Evolutionary conservation across 2,329 filamentous ascomycete genomes (phyloP).

Genomic region (Paecilomyces fulvus): DNA sequence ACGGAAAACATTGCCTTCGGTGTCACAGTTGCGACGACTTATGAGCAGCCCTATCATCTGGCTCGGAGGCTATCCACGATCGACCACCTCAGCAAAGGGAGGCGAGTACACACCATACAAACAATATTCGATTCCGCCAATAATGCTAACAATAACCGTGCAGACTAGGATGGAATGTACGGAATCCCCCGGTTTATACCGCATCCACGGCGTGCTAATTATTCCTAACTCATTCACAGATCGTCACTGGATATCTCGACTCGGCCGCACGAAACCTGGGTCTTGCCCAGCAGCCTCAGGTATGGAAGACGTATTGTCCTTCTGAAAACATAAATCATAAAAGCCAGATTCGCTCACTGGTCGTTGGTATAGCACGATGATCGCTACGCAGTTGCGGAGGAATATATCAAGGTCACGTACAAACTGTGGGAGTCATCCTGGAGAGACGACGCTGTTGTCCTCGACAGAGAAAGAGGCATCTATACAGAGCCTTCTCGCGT

Average conservation of each 20-base stretch:
- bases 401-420: slow-evolving; percentile 56
- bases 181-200: slow-evolving; percentile 10
- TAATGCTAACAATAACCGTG: not conserved
- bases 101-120: slow-evolving; percentile 26
- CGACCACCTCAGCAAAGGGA: slow-evolving; percentile 58
- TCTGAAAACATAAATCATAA: not conserved
- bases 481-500: slow-evolving; percentile 54
- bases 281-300: slow-evolving; percentile 44
- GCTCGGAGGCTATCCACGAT: slow-evolving; percentile 57
- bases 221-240: slow-evolving; percentile 24
- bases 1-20: slow-evolving; percentile 62
- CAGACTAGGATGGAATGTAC: slow-evolving; percentile 49
- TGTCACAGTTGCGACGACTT: slow-evolving; percentile 59
- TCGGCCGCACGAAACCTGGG: slow-evolving; percentile 58
- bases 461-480: slow-evolving; percentile 49
- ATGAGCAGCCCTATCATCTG: slow-evolving; percentile 60
- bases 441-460: slow-evolving; percentile 57
- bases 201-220: slow-evolving; percentile 7
- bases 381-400: slow-evolving; percentile 55
- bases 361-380: slow-evolving; percentile 48
- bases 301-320: slow-evolving; percentile 6
- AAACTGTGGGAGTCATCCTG: slow-evolving; percentile 62
- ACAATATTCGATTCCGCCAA: not conserved
- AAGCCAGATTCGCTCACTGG: not conserved
- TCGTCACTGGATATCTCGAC: slow-evolving; percentile 62